phyloP scores from a whole-genome alignment of 257 asterid genomes.

The Echites panduratus region DNA sequence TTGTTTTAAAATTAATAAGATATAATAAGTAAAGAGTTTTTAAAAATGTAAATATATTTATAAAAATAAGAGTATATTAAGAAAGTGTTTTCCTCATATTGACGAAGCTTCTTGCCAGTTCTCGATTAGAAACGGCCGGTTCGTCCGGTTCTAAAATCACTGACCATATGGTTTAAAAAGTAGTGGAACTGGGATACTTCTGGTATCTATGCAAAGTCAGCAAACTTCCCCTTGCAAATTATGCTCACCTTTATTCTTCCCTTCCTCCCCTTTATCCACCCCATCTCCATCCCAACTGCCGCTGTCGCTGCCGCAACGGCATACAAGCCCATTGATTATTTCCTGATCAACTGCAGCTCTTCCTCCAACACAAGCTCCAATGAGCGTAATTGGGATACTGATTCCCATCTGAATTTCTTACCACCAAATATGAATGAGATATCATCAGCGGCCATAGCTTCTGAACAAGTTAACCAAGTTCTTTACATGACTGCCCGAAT shows the following conservation, averaged over 20 bases:
- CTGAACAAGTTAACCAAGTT: conserved; percentile 1
- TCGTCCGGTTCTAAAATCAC: too few species aligned
- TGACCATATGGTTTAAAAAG: too few species aligned
- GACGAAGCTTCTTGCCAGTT: too few species aligned
- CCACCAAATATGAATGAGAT: conserved; percentile 22
- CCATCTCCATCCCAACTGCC: background rate
- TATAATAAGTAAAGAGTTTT: too few species aligned
- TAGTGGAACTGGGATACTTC: too few species aligned
- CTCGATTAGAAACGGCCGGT: too few species aligned
- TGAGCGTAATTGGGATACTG: conserved; percentile 42
- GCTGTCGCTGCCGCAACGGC: conserved; percentile 10
- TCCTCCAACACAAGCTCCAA: conserved; percentile 2
- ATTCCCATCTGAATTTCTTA: conserved; percentile 19
- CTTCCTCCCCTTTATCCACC: conserved; percentile 13
- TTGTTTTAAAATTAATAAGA: too few species aligned
- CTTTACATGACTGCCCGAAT: conserved; percentile 45
- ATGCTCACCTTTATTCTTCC: conserved; percentile 18
- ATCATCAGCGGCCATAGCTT: conserved; percentile 22
- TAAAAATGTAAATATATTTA: too few species aligned
- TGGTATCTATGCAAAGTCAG: too few species aligned
- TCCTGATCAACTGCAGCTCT: conserved; percentile 55
- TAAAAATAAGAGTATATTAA: too few species aligned
- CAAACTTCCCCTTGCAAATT: too few species aligned
- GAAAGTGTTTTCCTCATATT: too few species aligned
- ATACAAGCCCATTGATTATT: conserved; percentile 28